Conservation (phyloP, 2,329 filamentous ascomycete species). For the Fusarium albidum region DNA sequence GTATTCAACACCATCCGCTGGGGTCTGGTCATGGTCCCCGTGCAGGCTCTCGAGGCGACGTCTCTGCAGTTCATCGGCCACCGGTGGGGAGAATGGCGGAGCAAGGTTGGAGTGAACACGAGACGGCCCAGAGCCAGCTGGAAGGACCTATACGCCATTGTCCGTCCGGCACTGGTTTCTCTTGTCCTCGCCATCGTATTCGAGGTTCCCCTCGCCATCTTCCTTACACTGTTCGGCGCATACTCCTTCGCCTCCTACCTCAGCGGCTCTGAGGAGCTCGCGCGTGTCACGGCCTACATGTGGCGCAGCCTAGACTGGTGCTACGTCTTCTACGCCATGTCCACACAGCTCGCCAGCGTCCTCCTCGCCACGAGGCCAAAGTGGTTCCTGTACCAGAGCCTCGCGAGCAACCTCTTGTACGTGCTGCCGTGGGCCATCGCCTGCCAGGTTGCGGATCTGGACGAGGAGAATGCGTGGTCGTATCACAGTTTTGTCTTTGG, state of each 20-base stretch:
- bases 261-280: slow-evolving; percentile 63
- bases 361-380: slow-evolving; percentile 69
- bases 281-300: slow-evolving; percentile 70
- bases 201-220: slow-evolving; percentile 69
- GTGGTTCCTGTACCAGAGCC: slow-evolving; percentile 74
- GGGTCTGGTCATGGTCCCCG: slow-evolving; percentile 78
- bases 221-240: slow-evolving; percentile 67
- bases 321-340: slow-evolving; percentile 74
- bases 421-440: slow-evolving; percentile 77
- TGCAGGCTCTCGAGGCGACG: slow-evolving; percentile 72
- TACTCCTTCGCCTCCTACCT: slow-evolving; percentile 69
- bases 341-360: slow-evolving; percentile 70
- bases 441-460: slow-evolving; percentile 58
- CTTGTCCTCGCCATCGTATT: slow-evolving; percentile 60
- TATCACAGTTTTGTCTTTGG: slow-evolving; percentile 74
- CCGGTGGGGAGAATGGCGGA: slow-evolving; percentile 65
- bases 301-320: slow-evolving; percentile 71
- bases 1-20: slow-evolving; percentile 78
- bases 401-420: slow-evolving; percentile 72
- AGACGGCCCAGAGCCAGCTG: slow-evolving; percentile 27
- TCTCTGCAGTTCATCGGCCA: slow-evolving; percentile 73
- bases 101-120: slow-evolving; percentile 34
- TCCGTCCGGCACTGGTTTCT: slow-evolving; percentile 62
- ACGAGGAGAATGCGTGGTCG: slow-evolving; percentile 67
- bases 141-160: slow-evolving; percentile 48